Evolutionary conservation across 306 rosid species (phyloP).

Genomic region (Cicer yamashitae): DNA sequence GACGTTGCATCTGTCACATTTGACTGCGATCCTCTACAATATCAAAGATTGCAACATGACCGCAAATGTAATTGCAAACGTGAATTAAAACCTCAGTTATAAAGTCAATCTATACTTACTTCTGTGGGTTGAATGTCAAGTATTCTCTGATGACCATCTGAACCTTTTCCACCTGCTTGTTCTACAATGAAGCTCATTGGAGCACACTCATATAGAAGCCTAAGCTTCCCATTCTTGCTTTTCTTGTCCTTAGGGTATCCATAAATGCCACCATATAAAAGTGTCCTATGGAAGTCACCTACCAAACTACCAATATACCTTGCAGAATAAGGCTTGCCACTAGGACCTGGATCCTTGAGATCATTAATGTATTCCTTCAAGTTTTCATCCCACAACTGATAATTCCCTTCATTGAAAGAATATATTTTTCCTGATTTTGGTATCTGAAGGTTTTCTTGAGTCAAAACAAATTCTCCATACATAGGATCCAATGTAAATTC

Average conservation of each 20-base stretch:
- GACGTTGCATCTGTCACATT: neutral
- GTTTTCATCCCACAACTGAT: conserved; percentile 90
- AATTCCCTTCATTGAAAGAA: conserved; percentile 96
- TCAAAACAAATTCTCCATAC: conserved; percentile 90
- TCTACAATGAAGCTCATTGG: conserved; percentile 98
- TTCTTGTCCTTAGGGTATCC: conserved; percentile 96
- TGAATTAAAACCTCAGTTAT: neutral
- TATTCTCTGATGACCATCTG: conserved; percentile 83
- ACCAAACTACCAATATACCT: conserved; percentile 95
- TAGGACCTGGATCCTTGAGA: conserved; percentile 95
- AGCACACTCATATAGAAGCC: conserved; percentile 95
- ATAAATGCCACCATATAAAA: conserved; percentile 92
- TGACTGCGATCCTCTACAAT: neutral
- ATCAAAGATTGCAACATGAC: neutral
- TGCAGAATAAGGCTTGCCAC: conserved; percentile 90
- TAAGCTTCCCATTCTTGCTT: conserved; percentile 96
- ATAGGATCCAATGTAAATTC: conserved; percentile 83
- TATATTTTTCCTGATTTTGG: conserved; percentile 92
- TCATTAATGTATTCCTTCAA: conserved; percentile 89
- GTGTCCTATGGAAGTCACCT: conserved; percentile 91
- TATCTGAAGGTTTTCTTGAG: conserved; percentile 80
- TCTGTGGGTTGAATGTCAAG: conserved; percentile 87
- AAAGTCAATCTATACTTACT: conserved; percentile 52
- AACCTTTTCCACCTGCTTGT: conserved; percentile 99
- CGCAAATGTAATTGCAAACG: neutral